Evolutionary conservation across 106 monocot genomes (phyloP).

Genomic region (Triglochin maritima): DNA sequence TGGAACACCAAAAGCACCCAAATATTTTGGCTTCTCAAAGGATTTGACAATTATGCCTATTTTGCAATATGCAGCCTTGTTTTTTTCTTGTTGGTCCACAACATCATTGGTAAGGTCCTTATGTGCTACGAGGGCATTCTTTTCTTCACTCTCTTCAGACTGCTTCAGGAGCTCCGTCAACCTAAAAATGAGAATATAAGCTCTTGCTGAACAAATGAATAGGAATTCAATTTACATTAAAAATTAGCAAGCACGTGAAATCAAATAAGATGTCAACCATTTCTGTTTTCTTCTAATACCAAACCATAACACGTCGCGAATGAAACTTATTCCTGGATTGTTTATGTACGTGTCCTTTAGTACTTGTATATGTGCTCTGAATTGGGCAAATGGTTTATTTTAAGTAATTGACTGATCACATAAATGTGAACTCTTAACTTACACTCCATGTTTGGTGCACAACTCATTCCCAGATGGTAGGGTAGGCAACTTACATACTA

Average conservation of each 20-base stretch:
- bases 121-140: not conserved
- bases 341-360: too few species aligned
- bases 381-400: too few species aligned
- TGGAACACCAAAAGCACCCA: conserved; percentile 13
- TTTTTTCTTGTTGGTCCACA: not conserved
- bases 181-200: not conserved
- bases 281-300: too few species aligned
- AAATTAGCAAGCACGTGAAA: not conserved
- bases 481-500: too few species aligned
- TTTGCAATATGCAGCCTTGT: not conserved
- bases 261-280: not conserved
- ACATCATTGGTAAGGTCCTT: not conserved
- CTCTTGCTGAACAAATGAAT: not conserved
- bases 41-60: conserved; percentile 16
- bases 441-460: too few species aligned
- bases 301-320: too few species aligned
- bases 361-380: too few species aligned
- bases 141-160: not conserved
- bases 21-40: conserved; percentile 16
- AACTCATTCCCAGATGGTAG: too few species aligned
- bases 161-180: not conserved
- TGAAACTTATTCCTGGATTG: too few species aligned
- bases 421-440: too few species aligned
- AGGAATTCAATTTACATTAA: not conserved
- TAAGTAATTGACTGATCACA: too few species aligned